Evolutionary conservation across 345 rosid genomes (phyloP), one percentile per base, ranked within the genome.

Genomic region (Gossypium anomalum): DNA sequence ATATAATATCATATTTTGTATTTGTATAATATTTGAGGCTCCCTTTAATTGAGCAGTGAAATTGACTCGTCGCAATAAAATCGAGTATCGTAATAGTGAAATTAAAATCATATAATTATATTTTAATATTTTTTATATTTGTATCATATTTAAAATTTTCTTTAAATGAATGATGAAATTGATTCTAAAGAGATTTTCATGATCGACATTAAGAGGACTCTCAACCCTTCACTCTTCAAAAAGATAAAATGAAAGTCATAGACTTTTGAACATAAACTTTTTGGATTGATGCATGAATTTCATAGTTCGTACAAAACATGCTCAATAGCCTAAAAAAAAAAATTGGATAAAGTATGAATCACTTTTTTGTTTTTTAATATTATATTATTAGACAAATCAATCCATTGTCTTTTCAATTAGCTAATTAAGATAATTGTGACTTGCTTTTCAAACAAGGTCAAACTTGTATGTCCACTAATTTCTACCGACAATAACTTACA

Each of bases 221-320:
- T 3, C 34, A 29, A 29, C 34, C 34, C 34, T 29, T 29, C 38
- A 29, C 38, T 34, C 6, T 34, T 34, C 6, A 34, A 34, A 29
- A 34, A 34, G 38, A 34, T 34, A 34, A 34, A 29, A 34, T 4
- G 7, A 1, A 67, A 20, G 55, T 15, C 38, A 0, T 45, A 20
- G 56, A 47, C 71, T 44, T 66, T 45, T 20, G 25, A 66, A 66
- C 29, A 66, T 19, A 44, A 44, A 44, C 53, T 44, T 65, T 43
- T 66, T 66, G 70, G 29, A 66, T 44, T n/a, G n/a, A 45, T 44
- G 34, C 34, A 66, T 64, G 25, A 64, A 64, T 64, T 64, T 5
- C 15, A 64, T n/a, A 17, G 9, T 20, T 45, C 12, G 4, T 66
- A 45, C 70, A 67, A 45, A 67, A 48, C 27, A 5, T 44, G 53